Percentiles rank a stretch among this genome's conserved stretches.
Evolutionary conservation across 2,329 filamentous ascomycete genomes (phyloP).

Genomic region (Diaporthe capsici): DNA sequence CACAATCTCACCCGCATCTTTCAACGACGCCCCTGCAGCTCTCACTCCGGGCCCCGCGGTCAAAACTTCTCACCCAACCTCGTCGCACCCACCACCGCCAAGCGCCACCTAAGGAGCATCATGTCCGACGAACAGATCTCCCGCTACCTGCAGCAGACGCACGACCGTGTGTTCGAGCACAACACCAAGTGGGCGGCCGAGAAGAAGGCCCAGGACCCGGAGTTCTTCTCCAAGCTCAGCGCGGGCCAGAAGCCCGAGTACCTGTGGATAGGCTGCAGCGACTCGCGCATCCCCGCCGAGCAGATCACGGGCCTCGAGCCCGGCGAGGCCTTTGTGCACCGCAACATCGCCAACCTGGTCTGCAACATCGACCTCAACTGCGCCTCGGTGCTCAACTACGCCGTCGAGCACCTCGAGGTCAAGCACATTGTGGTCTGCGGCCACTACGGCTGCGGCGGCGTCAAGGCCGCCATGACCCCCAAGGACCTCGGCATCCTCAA

Average conservation of each 20-base stretch:
- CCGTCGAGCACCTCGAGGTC: slow-evolving; percentile 83
- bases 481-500: slow-evolving; percentile 79
- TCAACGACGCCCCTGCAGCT: slow-evolving; percentile 9
- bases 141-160: slow-evolving; percentile 72
- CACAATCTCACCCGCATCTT: not conserved
- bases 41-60: slow-evolving; percentile 1
- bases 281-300: slow-evolving; percentile 92
- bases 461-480: slow-evolving; percentile 81
- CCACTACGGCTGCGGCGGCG: slow-evolving; percentile 83
- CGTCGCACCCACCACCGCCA: slow-evolving; percentile 2
- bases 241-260: slow-evolving; percentile 79
- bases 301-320: slow-evolving; percentile 85
- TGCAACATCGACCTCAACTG: slow-evolving; percentile 84
- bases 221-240: slow-evolving; percentile 75
- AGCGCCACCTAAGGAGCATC: slow-evolving; percentile 9
- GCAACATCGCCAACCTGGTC: slow-evolving; percentile 94
- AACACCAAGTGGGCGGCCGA: slow-evolving; percentile 76
- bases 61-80: slow-evolving; percentile 34
- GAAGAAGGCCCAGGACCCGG: slow-evolving; percentile 70
- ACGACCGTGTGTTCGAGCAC: slow-evolving; percentile 78
- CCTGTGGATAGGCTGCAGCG: slow-evolving; percentile 92
- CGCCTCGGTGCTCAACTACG: slow-evolving; percentile 88
- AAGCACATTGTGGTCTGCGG: slow-evolving; percentile 87
- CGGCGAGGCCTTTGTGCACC: slow-evolving; percentile 94
- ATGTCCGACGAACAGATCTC: slow-evolving; percentile 59